phyloP scores from a whole-genome alignment of 768 basidiomycete genomes.

The Chiua virens region DNA sequence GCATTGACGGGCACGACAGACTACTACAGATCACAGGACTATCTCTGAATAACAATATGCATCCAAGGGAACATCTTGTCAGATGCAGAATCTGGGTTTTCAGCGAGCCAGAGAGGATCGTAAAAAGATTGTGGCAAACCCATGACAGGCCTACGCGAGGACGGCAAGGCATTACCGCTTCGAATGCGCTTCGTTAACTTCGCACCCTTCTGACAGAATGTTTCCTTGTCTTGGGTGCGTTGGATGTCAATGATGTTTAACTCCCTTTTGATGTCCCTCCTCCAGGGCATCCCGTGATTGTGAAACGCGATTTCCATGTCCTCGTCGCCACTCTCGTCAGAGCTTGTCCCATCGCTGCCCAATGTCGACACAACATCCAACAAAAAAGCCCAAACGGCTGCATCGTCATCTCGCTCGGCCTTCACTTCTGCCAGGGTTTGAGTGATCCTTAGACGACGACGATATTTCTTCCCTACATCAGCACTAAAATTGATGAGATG shows the following conservation, averaged over 20 bases:
- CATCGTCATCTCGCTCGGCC: background rate
- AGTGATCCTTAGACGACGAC: background rate
- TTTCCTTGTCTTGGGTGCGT: background rate
- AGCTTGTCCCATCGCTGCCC: constrained; percentile 7
- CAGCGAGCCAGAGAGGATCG: background rate
- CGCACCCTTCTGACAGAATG: background rate
- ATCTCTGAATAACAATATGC: background rate
- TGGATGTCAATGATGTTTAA: constrained; percentile 2
- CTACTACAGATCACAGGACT: no score
- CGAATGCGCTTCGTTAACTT: background rate
- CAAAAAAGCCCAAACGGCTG: background rate
- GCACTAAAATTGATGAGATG: no score
- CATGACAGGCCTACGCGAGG: background rate
- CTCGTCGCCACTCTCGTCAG: constrained; percentile 3
- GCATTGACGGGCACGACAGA: no score
- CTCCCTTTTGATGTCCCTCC: constrained; percentile 4
- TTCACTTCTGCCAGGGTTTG: background rate
- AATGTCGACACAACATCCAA: background rate
- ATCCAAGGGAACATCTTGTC: background rate
- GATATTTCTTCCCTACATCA: constrained; percentile 7
- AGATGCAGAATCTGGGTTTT: background rate
- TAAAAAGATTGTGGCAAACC: background rate
- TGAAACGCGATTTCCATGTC: background rate
- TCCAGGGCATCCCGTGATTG: background rate
- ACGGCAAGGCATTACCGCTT: background rate